Base-by-base conservation (phyloP, 306 rosid species). In the Cicer chorassanicum region DNA sequence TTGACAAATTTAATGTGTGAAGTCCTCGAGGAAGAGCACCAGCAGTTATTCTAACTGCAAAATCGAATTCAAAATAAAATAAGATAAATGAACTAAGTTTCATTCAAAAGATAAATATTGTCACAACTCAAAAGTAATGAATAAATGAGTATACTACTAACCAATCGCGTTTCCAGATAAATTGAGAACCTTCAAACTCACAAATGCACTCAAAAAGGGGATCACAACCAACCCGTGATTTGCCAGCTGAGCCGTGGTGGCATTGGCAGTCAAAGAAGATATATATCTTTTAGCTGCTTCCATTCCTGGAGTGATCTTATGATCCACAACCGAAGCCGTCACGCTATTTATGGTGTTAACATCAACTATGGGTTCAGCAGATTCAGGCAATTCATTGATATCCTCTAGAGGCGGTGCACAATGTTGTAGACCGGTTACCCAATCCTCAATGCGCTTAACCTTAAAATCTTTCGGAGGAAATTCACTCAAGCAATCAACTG, bases 1-100 rank as follows among this genome's bases (percentile, higher is more conserved):
- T 94, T 0, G 99, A 94, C 78, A 94, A 87, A 84, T 94, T 94
- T 87, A 94, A 72, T 29, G 79, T 67, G 65, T 94, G 99, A 39
- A 94, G 94, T 70, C 99, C 96, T 19, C 97, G 90, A 55, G 99
- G 99, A 86, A 94, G 97, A 55, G 93, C 72, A 46, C 99, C 97
- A 0, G 95, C 88, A 11, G 96, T 90, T 78, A 94, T 85, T 87
- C 85, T 94, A 51, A 69, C 99, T 94, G 90, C 61, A 90, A 81
- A 83, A 64, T 11, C 59, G 76, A 43, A 63, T 6, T 39, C 79
- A 75, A 59, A 70, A 19, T 43, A 36, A 36, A 65, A 77, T n/a
- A 62, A 53, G 61, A 48, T 70, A 74, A 44, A 46, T 29, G 8
- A 42, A 48, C 24, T 19, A 24, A 69, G 69, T 76, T 41, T 80